Conservation (phyloP, 1,284 basidiomycete species). For the Trichosporon sp. region DNA sequence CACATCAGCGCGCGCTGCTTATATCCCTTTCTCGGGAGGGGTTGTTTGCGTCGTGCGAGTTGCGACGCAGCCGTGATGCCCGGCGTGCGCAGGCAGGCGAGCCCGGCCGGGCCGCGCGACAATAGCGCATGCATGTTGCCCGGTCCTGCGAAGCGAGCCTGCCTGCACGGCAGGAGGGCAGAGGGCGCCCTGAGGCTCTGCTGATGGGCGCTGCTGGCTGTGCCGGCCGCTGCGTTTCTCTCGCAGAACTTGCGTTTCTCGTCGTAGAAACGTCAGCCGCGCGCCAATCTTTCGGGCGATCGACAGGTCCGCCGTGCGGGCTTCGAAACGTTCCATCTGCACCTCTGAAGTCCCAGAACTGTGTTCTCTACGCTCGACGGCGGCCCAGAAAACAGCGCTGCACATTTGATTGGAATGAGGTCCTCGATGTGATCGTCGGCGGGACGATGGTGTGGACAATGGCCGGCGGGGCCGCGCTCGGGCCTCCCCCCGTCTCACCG, state of each 20-base stretch:
- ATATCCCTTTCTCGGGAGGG: background rate
- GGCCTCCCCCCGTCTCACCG: background rate
- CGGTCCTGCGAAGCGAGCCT: background rate
- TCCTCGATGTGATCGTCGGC: background rate
- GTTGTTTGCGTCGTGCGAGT: background rate
- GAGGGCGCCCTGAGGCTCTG: background rate
- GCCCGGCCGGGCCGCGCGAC: background rate
- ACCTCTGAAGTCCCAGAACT: background rate
- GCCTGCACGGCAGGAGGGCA: background rate
- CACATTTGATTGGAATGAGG: conserved; percentile 6
- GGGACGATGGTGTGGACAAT: background rate
- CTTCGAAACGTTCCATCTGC: background rate
- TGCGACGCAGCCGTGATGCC: background rate
- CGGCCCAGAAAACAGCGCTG: background rate
- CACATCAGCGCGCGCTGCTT: background rate
- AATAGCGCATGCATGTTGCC: background rate
- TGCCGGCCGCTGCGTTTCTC: background rate
- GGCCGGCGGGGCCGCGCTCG: background rate
- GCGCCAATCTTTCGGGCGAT: background rate
- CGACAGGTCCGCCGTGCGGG: background rate
- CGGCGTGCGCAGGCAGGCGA: background rate
- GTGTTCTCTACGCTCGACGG: background rate
- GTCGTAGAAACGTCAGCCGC: background rate
- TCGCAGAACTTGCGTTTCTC: background rate
- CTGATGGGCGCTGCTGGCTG: background rate